Conservation (phyloP, 305 asterid species). For the Solanum hybrid region DNA sequence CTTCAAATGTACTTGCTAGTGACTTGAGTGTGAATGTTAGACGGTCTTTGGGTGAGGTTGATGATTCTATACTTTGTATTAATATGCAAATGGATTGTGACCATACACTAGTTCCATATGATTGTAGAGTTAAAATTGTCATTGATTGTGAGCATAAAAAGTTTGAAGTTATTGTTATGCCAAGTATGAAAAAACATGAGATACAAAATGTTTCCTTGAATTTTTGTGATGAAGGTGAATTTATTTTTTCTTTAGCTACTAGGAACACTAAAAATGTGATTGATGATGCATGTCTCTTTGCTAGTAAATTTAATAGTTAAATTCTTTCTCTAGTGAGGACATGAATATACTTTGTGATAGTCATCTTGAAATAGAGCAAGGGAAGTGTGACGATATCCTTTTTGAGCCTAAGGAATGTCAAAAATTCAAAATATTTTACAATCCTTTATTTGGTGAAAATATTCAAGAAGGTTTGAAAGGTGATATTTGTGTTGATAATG, state of each 20-base stretch:
- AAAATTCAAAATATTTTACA: neutral
- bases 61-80: neutral
- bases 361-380: neutral
- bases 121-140: neutral
- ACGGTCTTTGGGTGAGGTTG: neutral
- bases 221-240: neutral
- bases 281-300: neutral
- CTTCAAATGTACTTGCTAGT: neutral
- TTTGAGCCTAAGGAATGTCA: neutral
- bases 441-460: neutral
- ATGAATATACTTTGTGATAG: neutral
- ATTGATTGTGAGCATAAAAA: neutral
- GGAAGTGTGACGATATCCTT: neutral
- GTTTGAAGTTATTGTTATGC: neutral
- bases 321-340: neutral
- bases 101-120: neutral
- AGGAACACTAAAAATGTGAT: neutral
- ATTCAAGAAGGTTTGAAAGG: neutral
- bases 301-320: neutral
- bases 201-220: neutral
- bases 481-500: neutral
- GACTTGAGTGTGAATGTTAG: neutral
- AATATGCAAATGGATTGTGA: neutral
- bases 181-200: neutral
- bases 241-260: neutral